Evolutionary conservation across 192 early-diverging fungal genomes (phyloP), one percentile per base, ranked within the genome.

Genomic region (Mortierella claussenii): DNA sequence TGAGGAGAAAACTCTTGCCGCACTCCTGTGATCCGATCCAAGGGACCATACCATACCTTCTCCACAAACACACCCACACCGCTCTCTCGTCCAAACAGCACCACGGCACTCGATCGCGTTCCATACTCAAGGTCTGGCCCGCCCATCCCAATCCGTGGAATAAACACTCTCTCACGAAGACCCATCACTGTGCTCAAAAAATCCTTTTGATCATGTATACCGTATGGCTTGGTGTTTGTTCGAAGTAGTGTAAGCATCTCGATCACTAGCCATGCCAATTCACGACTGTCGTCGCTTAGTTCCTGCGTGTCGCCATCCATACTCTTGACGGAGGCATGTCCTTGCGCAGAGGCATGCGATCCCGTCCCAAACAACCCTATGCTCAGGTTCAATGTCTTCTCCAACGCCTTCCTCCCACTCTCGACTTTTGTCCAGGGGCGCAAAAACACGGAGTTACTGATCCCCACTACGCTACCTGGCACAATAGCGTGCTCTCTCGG

Each of bases 401-500:
- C 48, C 36, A 85, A 48, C 0, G 66, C 54, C 2, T 78, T 26
- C 23, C 48, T 33, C 1, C 84, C 84, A 13, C 63, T 33, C 17
- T 80, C 46, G 11, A 86, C 79, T 33, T 86, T 86, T 21, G 32
- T 27, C 84, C 84, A 86, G 17, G 82, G 84, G 3, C 50, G 48
- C 11, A 32, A 15, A 37, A 83, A 76, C 2, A 76, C 58, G 17
- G 80, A 82, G 27, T 86, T 86, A 26, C 82, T 83, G 11, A 86
- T 55, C 20, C 84, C 73, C 15, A 66, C 64, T 5, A 76, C 45
- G 17, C 52, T 56, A 4, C 46, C 45, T 11, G 58, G 52, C 26
- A 44, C 0, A 5, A 62, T 55, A 20, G 18, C 20, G 17, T 26
- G 33, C 8, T 30, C n/a, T 4, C 9, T 40, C 3, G 9, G 2